Conservation (phyloP, 176 grass and related monocot species). For the Triticum monococcum region DNA sequence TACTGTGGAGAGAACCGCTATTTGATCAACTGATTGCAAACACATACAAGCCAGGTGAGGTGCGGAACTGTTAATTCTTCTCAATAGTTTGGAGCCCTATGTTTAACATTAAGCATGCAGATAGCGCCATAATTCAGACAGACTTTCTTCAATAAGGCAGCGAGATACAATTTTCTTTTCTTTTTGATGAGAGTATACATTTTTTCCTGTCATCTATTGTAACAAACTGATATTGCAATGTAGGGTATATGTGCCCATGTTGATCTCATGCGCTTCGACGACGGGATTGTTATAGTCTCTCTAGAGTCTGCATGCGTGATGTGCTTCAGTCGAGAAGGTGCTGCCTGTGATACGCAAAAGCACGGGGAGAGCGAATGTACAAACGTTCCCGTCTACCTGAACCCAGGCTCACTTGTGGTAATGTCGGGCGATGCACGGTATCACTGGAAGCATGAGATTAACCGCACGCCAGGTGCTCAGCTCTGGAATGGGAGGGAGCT, state of each 20-base stretch:
- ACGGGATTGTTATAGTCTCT: slow-evolving; percentile 81
- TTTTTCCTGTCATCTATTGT: background rate
- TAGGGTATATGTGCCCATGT: slow-evolving; percentile 91
- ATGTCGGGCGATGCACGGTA: slow-evolving; percentile 79
- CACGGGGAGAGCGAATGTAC: background rate
- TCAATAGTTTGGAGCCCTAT: background rate
- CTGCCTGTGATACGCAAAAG: background rate
- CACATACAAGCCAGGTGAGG: slow-evolving; percentile 92
- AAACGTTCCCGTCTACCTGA: slow-evolving; percentile 48
- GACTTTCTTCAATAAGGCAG: background rate
- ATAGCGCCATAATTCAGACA: background rate
- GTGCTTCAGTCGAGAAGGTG: slow-evolving; percentile 43
- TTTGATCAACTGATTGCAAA: slow-evolving; percentile 94
- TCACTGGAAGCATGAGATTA: slow-evolving; percentile 80
- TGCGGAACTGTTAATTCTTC: slow-evolving; percentile 44
- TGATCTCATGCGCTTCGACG: slow-evolving; percentile 84
- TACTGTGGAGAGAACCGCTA: slow-evolving; percentile 73
- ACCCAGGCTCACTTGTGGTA: slow-evolving; percentile 72
- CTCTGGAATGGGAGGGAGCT: slow-evolving; percentile 58
- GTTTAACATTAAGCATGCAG: background rate
- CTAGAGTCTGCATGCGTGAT: slow-evolving; percentile 77
- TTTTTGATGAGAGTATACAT: background rate
- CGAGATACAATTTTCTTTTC: background rate
- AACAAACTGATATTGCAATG: background rate
- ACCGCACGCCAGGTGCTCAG: slow-evolving; percentile 61